These are phyloP conservation scores for Grosmannia huntii DNA, from an alignment of 2,329 filamentous ascomycete species.

Conservation along the genomic window DNA sequence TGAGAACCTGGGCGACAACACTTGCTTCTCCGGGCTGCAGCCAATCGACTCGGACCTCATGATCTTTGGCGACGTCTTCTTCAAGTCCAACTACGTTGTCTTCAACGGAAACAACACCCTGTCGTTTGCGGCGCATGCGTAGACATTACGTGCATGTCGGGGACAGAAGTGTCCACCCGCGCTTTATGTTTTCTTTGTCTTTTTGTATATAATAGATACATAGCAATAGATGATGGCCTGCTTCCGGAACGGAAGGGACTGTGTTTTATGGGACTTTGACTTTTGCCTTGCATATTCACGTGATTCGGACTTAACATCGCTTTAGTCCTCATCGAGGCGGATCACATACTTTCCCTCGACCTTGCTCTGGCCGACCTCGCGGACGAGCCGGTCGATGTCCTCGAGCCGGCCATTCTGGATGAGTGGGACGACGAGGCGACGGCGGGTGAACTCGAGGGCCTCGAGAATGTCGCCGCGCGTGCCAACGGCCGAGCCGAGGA, in stretches of 20 bases:
- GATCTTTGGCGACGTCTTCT: slow-evolving; percentile 51
- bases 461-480: slow-evolving; percentile 25
- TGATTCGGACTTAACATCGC: not conserved
- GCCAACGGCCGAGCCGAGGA: slow-evolving; percentile 24
- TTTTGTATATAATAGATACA: not conserved
- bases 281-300: not conserved
- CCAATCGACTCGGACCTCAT: slow-evolving; percentile 40
- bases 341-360: slow-evolving; percentile 13
- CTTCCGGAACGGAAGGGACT: not conserved
- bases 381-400: slow-evolving; percentile 13
- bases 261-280: not conserved
- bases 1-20: slow-evolving; percentile 33
- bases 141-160: not conserved
- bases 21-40: slow-evolving; percentile 58
- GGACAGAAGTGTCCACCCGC: not conserved
- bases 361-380: slow-evolving; percentile 7
- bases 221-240: not conserved
- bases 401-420: slow-evolving; percentile 15
- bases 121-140: slow-evolving; percentile 35
- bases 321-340: slow-evolving; percentile 6
- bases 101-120: slow-evolving; percentile 44
- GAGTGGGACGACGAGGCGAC: slow-evolving; percentile 19
- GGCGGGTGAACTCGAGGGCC: slow-evolving; percentile 25
- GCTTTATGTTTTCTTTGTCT: not conserved
- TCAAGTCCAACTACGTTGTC: slow-evolving; percentile 47